These are phyloP conservation scores for Phoma sp. DNA, from an alignment of 2,329 filamentous ascomycete genomes.

Conservation along the genomic window DNA sequence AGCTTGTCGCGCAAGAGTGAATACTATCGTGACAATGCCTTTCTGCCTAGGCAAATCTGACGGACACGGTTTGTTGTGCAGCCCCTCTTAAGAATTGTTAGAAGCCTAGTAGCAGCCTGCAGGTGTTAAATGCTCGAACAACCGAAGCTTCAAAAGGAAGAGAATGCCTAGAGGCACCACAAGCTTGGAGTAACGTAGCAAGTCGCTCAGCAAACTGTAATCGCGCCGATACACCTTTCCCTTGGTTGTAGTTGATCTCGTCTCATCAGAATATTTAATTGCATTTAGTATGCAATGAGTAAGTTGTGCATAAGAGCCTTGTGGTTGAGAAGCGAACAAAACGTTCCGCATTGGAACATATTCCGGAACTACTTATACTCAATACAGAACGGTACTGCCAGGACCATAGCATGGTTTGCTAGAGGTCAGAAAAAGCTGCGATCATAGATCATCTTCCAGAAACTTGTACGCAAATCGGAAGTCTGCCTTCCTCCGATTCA, in stretches of 20 bases:
- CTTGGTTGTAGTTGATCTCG: neutral
- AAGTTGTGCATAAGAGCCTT: constrained; percentile 6
- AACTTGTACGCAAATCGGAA: constrained; percentile 99
- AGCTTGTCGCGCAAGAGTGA: neutral
- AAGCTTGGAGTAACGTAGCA: no score
- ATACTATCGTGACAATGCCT: neutral
- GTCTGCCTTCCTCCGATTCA: constrained; percentile 97
- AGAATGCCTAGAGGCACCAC: no score
- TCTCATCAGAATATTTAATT: neutral
- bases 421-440: neutral
- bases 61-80: no score
- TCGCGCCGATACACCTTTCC: no score
- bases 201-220: no score
- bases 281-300: constrained; percentile 1
- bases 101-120: no score
- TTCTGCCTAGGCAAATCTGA: neutral
- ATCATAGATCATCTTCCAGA: constrained; percentile 85
- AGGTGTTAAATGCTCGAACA: no score
- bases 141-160: no score
- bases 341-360: constrained; percentile 27
- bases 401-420: constrained; percentile 10
- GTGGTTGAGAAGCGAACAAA: constrained; percentile 25
- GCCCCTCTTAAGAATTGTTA: no score
- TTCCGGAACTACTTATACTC: constrained; percentile 45
- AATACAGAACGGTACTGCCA: constrained; percentile 36